A percentile compares a stretch with the other conserved stretches of the same genome.
Conservation (phyloP, 805 yeast species). For the Cyberlindnera maritima region DNA sequence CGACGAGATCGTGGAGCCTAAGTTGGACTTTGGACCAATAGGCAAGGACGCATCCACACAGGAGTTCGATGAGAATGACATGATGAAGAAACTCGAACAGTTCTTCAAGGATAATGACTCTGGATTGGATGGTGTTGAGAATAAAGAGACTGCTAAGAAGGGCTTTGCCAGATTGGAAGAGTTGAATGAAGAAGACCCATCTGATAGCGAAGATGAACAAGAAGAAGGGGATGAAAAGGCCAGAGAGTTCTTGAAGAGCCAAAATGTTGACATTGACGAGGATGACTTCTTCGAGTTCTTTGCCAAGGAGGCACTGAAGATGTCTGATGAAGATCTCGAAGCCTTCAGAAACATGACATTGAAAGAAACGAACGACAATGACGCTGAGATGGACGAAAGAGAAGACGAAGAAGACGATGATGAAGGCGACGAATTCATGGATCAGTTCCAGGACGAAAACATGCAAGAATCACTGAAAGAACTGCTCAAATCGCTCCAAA, state of each 20-base stretch:
- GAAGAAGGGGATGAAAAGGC: constrained; percentile 28
- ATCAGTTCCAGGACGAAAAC: neutral
- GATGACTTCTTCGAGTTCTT: constrained; percentile 71
- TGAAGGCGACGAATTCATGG: neutral
- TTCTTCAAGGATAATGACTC: constrained; percentile 27
- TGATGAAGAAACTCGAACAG: constrained; percentile 25
- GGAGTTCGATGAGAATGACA: constrained; percentile 21
- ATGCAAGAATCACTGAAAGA: constrained; percentile 20
- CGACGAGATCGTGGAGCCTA: constrained; percentile 14
- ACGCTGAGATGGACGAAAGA: constrained; percentile 15
- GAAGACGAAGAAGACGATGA: constrained; percentile 18
- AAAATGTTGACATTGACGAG: constrained; percentile 50
- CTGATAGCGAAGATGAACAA: constrained; percentile 14
- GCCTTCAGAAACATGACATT: constrained; percentile 26
- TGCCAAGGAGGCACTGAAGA: constrained; percentile 49
- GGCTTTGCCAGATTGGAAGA: neutral
- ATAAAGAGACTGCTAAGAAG: constrained; percentile 9
- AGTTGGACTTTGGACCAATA: constrained; percentile 13
- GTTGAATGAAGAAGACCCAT: neutral
- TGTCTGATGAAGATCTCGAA: constrained; percentile 45
- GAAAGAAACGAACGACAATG: constrained; percentile 10
- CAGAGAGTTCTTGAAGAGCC: constrained; percentile 29
- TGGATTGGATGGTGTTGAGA: constrained; percentile 23
- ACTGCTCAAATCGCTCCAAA: constrained; percentile 30
- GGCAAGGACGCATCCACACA: neutral